These are phyloP conservation scores for Pseudomassariella vexata DNA, from an alignment of 2,329 filamentous ascomycete genomes.

Conservation along the genomic window DNA sequence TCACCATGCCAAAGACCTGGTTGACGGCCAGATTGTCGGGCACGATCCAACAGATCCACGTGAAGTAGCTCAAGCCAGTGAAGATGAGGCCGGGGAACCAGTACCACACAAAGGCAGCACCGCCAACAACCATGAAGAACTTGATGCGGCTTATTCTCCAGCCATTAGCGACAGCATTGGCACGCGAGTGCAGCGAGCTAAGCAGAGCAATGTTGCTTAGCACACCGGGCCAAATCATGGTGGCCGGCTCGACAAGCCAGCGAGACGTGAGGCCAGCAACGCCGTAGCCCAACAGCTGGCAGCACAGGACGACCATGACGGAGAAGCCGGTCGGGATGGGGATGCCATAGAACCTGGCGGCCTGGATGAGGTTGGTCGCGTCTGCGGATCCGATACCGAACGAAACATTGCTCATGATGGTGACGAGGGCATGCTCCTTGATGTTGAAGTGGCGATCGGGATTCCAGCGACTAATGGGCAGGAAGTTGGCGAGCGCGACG, in stretches of 20 bases:
- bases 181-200: slow-evolving; percentile 30
- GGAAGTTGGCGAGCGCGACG: slow-evolving; percentile 28
- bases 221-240: slow-evolving; percentile 47
- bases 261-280: slow-evolving; percentile 38
- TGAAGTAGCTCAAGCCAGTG: slow-evolving; percentile 36
- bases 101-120: slow-evolving; percentile 37
- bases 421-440: slow-evolving; percentile 39
- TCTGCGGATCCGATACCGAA: slow-evolving; percentile 39
- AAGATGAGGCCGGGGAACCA: slow-evolving; percentile 45
- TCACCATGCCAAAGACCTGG: slow-evolving; percentile 42
- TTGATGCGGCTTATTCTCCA: slow-evolving; percentile 29
- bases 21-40: slow-evolving; percentile 40
- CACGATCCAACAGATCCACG: slow-evolving; percentile 42
- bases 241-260: slow-evolving; percentile 38
- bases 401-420: slow-evolving; percentile 42
- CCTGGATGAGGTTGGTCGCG: slow-evolving; percentile 39
- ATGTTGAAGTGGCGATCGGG: slow-evolving; percentile 38
- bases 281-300: slow-evolving; percentile 34
- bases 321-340: slow-evolving; percentile 22
- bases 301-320: slow-evolving; percentile 17
- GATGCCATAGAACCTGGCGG: slow-evolving; percentile 33
- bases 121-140: slow-evolving; percentile 27
- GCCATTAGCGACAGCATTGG: slow-evolving; percentile 23
- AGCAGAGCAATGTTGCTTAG: slow-evolving; percentile 43
- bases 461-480: slow-evolving; percentile 33